Evolutionary conservation across 73 alveolate species (phyloP).

Genomic region (Symbiodinium natans): DNA sequence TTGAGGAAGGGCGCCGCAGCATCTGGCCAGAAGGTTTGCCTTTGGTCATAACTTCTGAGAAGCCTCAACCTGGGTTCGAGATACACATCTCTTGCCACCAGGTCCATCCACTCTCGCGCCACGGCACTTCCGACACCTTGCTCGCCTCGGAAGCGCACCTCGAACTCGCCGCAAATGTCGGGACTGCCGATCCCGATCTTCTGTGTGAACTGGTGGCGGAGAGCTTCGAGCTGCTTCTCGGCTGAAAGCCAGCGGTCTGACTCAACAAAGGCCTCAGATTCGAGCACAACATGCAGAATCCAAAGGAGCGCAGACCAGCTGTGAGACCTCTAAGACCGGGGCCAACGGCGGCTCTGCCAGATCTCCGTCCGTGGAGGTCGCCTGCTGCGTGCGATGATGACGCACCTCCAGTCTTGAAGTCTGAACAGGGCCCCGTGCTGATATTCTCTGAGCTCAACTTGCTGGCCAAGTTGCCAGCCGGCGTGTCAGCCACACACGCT

Average conservation of each 20-base stretch:
- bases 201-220: slow-evolving; percentile 29
- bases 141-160: slow-evolving; percentile 83
- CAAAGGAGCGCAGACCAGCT: too few relatives aligned
- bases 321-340: neutral
- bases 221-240: neutral
- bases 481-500: slow-evolving; percentile 81
- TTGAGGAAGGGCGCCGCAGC: slow-evolving; percentile 64
- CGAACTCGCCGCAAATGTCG: slow-evolving; percentile 86
- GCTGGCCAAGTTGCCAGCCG: slow-evolving; percentile 40
- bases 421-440: too few relatives aligned
- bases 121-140: slow-evolving; percentile 92
- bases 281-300: neutral
- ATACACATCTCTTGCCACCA: slow-evolving; percentile 68
- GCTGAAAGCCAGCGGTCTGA: slow-evolving; percentile 78
- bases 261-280: slow-evolving; percentile 41
- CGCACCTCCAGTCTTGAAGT: slow-evolving; percentile 21
- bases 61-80: slow-evolving; percentile 46
- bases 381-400: slow-evolving; percentile 47
- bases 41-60: slow-evolving; percentile 69
- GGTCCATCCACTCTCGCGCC: slow-evolving; percentile 91
- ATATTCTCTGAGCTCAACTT: too few relatives aligned
- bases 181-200: slow-evolving; percentile 40
- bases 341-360: slow-evolving; percentile 50
- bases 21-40: slow-evolving; percentile 93
- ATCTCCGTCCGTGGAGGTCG: neutral